Percentiles rank a stretch among this genome's conserved stretches.
phyloP scores from a whole-genome alignment of 1,284 basidiomycete species.

The Cryptococcus amylolentus region DNA sequence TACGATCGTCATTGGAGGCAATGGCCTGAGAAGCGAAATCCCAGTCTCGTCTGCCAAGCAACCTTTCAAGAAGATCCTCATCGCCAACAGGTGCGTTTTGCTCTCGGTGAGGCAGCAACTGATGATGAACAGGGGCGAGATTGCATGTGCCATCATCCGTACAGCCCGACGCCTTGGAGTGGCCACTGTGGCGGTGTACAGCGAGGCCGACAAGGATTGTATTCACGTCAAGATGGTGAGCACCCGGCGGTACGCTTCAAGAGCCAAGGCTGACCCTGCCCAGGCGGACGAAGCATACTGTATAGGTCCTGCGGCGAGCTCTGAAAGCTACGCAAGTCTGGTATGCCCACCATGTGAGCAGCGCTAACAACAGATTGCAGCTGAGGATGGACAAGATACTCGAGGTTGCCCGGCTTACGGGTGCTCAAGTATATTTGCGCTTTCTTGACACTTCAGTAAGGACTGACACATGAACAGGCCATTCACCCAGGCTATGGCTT shows the following conservation, averaged over 20 bases:
- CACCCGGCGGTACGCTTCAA: not conserved
- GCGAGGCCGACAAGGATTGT: constrained; percentile 75
- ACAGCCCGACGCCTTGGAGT: constrained; percentile 84
- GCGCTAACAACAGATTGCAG: constrained; percentile 49
- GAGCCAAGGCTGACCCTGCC: not conserved
- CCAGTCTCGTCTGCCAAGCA: constrained; percentile 1
- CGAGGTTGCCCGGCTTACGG: constrained; percentile 69
- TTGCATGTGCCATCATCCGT: constrained; percentile 88
- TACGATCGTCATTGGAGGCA: not conserved
- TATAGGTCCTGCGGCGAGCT: constrained; percentile 82
- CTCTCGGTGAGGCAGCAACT: not conserved
- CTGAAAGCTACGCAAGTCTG: constrained; percentile 78
- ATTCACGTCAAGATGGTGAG: constrained; percentile 64
- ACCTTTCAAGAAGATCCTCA: constrained; percentile 64
- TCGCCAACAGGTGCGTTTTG: constrained; percentile 67
- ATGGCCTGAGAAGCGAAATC: not conserved
- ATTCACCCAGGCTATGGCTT: constrained; percentile 75
- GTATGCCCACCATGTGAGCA: not conserved
- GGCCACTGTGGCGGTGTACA: constrained; percentile 87
- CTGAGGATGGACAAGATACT: constrained; percentile 85
- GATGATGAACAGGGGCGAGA: constrained; percentile 63
- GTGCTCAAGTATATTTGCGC: constrained; percentile 66
- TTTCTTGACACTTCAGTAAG: not conserved
- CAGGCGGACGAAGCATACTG: constrained; percentile 95
- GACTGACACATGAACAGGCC: constrained; percentile 20